These are phyloP conservation scores for Xerocomus nothofagi DNA, from an alignment of 1,284 basidiomycete genomes.

Conservation along the genomic window DNA sequence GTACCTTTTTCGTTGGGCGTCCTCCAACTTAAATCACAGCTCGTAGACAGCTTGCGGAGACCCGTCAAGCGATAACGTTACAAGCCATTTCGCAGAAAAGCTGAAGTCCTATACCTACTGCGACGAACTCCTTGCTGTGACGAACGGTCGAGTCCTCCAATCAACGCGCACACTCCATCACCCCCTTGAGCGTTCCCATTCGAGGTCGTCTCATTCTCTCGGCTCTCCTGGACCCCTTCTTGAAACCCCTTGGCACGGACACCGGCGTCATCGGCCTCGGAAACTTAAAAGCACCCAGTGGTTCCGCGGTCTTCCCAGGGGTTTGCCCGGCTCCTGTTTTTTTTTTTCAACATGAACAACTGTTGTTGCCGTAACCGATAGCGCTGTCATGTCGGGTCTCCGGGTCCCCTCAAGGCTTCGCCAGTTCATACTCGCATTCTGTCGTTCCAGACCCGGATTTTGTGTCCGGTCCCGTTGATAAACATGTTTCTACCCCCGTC, in stretches of 20 bases:
- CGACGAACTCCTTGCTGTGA: conserved; percentile 84
- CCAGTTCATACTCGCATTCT: conserved; percentile 5
- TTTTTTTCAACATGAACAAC: neutral
- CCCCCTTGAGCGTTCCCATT: neutral
- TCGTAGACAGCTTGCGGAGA: too few relatives aligned
- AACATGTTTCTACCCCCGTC: conserved; percentile 9
- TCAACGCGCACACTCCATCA: neutral
- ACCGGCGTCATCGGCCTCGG: conserved; percentile 21
- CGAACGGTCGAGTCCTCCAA: conserved; percentile 46
- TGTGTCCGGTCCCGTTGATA: conserved; percentile 6
- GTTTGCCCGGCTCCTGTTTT: conserved; percentile 18
- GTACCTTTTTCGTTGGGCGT: too few relatives aligned
- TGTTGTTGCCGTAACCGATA: conserved; percentile 20
- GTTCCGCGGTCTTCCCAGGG: conserved; percentile 15
- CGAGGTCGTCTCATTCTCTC: conserved; percentile 1
- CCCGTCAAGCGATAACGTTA: too few relatives aligned
- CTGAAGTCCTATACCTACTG: conserved; percentile 83
- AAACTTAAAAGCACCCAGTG: conserved; percentile 14
- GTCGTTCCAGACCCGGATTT: conserved; percentile 9
- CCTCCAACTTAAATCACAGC: too few relatives aligned
- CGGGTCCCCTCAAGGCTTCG: conserved; percentile 28
- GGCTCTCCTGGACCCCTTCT: conserved; percentile 9
- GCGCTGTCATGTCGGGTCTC: conserved; percentile 22
- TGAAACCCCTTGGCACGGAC: conserved; percentile 15
- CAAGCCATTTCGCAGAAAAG: too few relatives aligned